Evolutionary conservation across 2,329 filamentous ascomycete species (phyloP), one percentile per base, ranked within the genome.

Genomic region (Fusarium sp.): DNA sequence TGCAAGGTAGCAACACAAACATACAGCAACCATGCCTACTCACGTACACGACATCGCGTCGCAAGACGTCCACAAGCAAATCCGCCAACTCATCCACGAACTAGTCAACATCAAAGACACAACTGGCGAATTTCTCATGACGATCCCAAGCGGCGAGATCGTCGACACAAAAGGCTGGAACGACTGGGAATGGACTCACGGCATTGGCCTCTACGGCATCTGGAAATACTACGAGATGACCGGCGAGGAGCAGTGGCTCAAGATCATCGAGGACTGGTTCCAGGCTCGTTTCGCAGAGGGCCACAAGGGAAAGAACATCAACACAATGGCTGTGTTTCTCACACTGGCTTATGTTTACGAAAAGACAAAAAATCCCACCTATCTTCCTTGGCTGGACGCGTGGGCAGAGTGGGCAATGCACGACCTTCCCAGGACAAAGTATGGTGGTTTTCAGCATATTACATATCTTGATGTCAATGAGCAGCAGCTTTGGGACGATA

Each of bases 111-210:
- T 94, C 79, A 87, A 88, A 73, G 92, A 95, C 80, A 85, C 84
- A 37, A 91, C 90, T 0, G 91, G 91, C 48, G 84, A 91, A 73
- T 94, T 93, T 76, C 83, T 94, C 23, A 81, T 94, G 60, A 88
- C 83, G 20, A 84, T 95, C 35, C 82, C 85, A 3, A 91, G 94
- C 72, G 91, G 91, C 58, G 86, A 90, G 35, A 82, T 94, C 48
- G 94, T 95, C 74, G 91, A 94, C 78, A 94, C 92, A 58, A 95
- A 95, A 78, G 91, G 91, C 58, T 95, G 91, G 92, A 86, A 91
- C 66, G 90, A 90, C 74, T 94, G 91, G 91, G 91, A 94, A 79
- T 93, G 90, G 90, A 93, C 91, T 2, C 91, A 94, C 76, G 91
- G 91, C 41, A 87, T 94, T 72, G 91, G 91, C 7, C 86, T 94